Evolutionary conservation across 805 yeast species (phyloP), one percentile per base, ranked within the genome.

Genomic region (Metschnikowia similis): DNA sequence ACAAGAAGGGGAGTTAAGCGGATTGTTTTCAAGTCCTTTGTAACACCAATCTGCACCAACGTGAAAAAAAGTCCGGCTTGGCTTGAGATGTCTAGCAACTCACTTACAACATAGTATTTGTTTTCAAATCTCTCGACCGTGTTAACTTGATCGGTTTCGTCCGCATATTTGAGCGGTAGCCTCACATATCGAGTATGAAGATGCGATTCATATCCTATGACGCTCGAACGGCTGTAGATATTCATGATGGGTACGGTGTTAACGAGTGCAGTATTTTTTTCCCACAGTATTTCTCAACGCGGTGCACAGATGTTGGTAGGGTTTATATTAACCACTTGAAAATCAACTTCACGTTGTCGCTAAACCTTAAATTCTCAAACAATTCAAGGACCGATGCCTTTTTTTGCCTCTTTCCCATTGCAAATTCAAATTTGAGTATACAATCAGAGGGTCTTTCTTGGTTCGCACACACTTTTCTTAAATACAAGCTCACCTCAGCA

Each of bases 1-100:
- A 64, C 55, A 13, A 56, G 37, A 16, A 77, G 48, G 8, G 84
- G 84, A 9, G 70, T 62, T 32, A 78, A 62, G 2, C 54, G 55
- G 9, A 76, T 48, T 4, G 72, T 63, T 40, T 51, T 63, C 45
- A 59, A 53, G 47, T 70, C 72, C 35, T 64, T 63, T 34, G 67
- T 54, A 2, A 75, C 51, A 11, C 69, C 66, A 41, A 59, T 64
- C 35, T 55, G 57, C 8, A 55, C 36, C 8, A 53, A 41, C 17
- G 53, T 26, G 35, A 56, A 56, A 14, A 55, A 55, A 36, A 41
- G 47, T 5, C 60, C 60, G 10, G 28, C 40, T 32, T 56, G 60
- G 5, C 54, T 26, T 3, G 56, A 45, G 10, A 56, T 32, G 38
- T 56, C 60, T 27, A 54, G 35, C 16, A 53, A 50, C 42, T 52